Percentiles rank a stretch among this genome's conserved stretches.
Evolutionary conservation across 331 rosid genomes (phyloP).

Genomic region (Pyracantha coccinea): DNA sequence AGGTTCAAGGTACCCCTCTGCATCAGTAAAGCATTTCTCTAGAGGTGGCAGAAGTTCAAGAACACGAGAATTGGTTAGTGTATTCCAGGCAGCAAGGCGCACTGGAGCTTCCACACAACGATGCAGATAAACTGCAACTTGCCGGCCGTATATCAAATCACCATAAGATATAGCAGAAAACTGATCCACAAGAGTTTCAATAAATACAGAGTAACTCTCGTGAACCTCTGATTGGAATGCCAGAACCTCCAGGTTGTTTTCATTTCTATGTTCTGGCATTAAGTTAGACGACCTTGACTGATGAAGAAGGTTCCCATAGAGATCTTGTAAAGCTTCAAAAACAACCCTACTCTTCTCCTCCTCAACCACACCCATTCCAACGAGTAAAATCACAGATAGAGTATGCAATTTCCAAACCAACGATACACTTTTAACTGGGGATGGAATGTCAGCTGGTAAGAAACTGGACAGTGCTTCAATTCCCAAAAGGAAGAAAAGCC

Average conservation of each 20-base stretch:
- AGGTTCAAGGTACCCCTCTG: conserved; percentile 84
- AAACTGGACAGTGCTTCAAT: conserved; percentile 67
- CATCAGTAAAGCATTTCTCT: conserved; percentile 54
- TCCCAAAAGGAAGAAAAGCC: conserved; percentile 80
- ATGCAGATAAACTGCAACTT: conserved; percentile 80
- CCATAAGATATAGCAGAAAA: conserved; percentile 88
- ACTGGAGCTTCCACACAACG: conserved; percentile 60
- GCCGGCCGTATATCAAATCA: conserved; percentile 74
- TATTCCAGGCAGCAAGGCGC: conserved; percentile 81
- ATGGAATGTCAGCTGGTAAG: conserved; percentile 38
- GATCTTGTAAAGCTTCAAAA: conserved; percentile 82
- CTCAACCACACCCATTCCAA: conserved; percentile 75
- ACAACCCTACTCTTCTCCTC: conserved; percentile 58
- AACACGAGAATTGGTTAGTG: conserved; percentile 61
- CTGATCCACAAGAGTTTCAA: conserved; percentile 86
- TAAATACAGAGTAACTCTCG: conserved; percentile 61
- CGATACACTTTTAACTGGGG: conserved; percentile 64
- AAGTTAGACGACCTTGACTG: conserved; percentile 26
- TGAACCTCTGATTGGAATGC: conserved; percentile 68
- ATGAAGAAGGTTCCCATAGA: conserved; percentile 69
- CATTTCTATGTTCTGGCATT: conserved; percentile 19
- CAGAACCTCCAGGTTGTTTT: conserved; percentile 39
- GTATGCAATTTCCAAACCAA: conserved; percentile 90
- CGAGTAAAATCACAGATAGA: conserved; percentile 70
- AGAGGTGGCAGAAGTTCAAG: conserved; percentile 87